These are phyloP conservation scores for Diplotaxis tenuifolia DNA, from an alignment of 345 rosid species.

Conservation along the genomic window DNA sequence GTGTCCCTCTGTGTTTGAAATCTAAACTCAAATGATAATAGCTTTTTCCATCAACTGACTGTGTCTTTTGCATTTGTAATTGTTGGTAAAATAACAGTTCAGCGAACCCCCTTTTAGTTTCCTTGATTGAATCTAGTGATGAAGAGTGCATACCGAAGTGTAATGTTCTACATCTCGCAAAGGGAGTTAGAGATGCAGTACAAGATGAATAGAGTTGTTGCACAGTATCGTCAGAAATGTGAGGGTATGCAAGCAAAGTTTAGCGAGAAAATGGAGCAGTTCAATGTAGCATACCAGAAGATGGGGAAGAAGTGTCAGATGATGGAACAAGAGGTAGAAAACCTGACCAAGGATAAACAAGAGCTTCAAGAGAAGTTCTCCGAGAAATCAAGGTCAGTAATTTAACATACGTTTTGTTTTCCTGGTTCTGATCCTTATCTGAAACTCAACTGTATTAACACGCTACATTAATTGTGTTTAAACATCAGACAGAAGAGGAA, in stretches of 20 bases:
- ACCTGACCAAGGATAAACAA: constrained; percentile 82
- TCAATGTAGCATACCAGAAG: constrained; percentile 87
- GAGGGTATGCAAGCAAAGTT: constrained; percentile 88
- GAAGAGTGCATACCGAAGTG: constrained; percentile 91
- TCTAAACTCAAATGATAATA: background rate
- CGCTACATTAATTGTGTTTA: background rate
- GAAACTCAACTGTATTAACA: constrained; percentile 15
- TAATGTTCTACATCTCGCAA: constrained; percentile 85
- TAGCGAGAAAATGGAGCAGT: constrained; percentile 87
- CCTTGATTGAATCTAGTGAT: constrained; percentile 65
- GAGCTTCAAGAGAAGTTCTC: constrained; percentile 94
- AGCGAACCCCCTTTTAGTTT: constrained; percentile 26
- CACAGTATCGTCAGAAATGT: constrained; percentile 87
- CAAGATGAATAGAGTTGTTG: constrained; percentile 77
- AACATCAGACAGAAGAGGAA: constrained; percentile 87
- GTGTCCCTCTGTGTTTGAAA: background rate
- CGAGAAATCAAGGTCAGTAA: constrained; percentile 78
- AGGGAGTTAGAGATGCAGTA: constrained; percentile 92
- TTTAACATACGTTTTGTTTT: background rate
- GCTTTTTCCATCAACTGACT: constrained; percentile 2
- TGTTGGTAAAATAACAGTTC: background rate
- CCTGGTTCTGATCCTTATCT: background rate
- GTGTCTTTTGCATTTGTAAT: background rate
- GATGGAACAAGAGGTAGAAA: constrained; percentile 90
- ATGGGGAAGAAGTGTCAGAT: constrained; percentile 82